Conservation (phyloP, 2,329 filamentous ascomycete genomes). For the Phialemoniopsis sp. region DNA sequence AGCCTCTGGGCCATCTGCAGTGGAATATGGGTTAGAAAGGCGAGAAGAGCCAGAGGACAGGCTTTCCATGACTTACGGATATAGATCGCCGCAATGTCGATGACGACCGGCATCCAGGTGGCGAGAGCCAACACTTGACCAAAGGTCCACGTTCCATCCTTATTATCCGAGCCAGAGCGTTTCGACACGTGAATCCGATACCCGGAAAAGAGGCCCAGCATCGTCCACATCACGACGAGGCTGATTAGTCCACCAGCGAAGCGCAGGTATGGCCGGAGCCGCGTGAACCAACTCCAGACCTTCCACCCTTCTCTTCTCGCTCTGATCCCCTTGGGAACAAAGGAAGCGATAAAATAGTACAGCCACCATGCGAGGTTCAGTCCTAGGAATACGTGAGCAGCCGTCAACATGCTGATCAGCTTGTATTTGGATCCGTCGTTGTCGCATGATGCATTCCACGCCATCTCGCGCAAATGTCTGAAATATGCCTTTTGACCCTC, state of each 20-base stretch:
- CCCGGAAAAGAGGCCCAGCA: constrained; percentile 17
- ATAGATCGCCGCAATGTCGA: constrained; percentile 18
- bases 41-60: too few relatives aligned
- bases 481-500: not conserved
- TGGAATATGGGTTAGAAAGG: too few relatives aligned
- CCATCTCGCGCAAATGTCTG: not conserved
- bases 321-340: too few relatives aligned
- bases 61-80: constrained; percentile 21
- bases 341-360: constrained; percentile 3
- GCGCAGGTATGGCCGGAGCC: constrained; percentile 5
- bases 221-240: constrained; percentile 18
- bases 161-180: constrained; percentile 9
- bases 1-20: too few relatives aligned
- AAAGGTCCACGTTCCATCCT: constrained; percentile 20
- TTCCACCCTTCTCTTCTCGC: too few relatives aligned
- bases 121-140: constrained; percentile 22
- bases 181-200: constrained; percentile 14
- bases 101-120: constrained; percentile 20
- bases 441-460: constrained; percentile 7
- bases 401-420: constrained; percentile 2
- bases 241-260: constrained; percentile 11
- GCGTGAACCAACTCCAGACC: constrained; percentile 3
- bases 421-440: not conserved
- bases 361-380: constrained; percentile 10
- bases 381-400: constrained; percentile 7